phyloP scores from a whole-genome alignment of 2,329 filamentous ascomycete species.

The Aspergillus fijiensis region DNA sequence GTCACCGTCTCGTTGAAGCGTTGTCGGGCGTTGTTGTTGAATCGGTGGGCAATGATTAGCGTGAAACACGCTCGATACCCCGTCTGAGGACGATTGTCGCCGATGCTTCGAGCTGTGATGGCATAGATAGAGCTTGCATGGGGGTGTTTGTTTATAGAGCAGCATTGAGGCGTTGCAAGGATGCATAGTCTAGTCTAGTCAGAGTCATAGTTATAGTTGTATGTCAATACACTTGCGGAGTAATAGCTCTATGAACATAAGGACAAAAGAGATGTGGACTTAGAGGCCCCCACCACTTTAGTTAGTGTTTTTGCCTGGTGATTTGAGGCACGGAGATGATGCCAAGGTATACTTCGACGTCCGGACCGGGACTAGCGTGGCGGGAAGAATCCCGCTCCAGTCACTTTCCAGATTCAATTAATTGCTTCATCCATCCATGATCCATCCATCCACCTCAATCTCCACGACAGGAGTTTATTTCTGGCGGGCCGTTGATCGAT shows the following conservation, averaged over 20 bases:
- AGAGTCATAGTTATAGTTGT: background rate
- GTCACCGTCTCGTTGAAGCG: conserved; percentile 6
- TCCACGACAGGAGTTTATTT: too few relatives aligned
- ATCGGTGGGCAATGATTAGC: background rate
- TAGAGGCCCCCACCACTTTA: too few relatives aligned
- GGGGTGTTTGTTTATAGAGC: conserved; percentile 5
- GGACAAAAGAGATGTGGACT: too few relatives aligned
- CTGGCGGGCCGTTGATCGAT: too few relatives aligned
- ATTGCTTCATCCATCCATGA: background rate
- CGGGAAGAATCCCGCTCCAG: conserved; percentile 3
- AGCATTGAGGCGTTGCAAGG: conserved; percentile 7
- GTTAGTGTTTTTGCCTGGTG: background rate
- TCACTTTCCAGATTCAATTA: background rate
- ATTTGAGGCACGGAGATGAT: background rate
- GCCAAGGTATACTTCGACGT: background rate
- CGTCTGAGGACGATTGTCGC: background rate
- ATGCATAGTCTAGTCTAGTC: background rate
- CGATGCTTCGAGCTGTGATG: background rate
- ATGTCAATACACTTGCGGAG: background rate
- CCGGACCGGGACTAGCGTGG: background rate
- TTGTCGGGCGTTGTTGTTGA: background rate
- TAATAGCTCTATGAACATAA: too few relatives aligned
- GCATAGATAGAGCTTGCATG: conserved; percentile 7
- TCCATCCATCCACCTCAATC: too few relatives aligned
- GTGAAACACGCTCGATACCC: conserved; percentile 7